Conservation (phyloP, 1,284 basidiomycete genomes). For the Papiliotrema flavescens region DNA sequence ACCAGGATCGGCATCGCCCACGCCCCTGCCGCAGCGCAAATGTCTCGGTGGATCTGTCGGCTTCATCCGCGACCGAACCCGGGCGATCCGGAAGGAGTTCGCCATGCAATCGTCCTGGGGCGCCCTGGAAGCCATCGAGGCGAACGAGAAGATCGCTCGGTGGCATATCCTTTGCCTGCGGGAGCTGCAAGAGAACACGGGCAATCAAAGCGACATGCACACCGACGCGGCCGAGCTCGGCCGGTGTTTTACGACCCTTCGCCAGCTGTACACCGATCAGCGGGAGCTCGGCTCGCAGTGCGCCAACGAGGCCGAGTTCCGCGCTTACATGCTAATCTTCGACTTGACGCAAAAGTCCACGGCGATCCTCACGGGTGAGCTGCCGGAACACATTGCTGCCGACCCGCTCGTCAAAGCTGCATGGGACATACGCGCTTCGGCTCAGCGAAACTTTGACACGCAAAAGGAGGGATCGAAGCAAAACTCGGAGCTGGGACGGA, state of each 20-base stretch:
- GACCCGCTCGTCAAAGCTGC: slow-evolving; percentile 77
- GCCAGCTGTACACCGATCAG: slow-evolving; percentile 85
- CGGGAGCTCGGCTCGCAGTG: slow-evolving; percentile 58
- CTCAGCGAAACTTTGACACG: slow-evolving; percentile 69
- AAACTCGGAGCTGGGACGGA: slow-evolving; percentile 54
- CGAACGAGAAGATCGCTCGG: slow-evolving; percentile 87
- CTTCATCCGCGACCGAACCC: slow-evolving; percentile 89
- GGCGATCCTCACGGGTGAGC: slow-evolving; percentile 62
- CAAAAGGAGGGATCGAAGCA: slow-evolving; percentile 52
- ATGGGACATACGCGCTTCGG: slow-evolving; percentile 71
- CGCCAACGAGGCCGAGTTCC: slow-evolving; percentile 84
- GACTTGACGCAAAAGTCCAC: slow-evolving; percentile 83
- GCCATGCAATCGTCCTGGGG: slow-evolving; percentile 86
- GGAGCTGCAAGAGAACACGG: slow-evolving; percentile 55
- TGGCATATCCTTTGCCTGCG: slow-evolving; percentile 89
- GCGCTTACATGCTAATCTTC: slow-evolving; percentile 87
- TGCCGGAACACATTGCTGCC: slow-evolving; percentile 67
- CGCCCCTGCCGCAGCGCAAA: slow-evolving; percentile 54
- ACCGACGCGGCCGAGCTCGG: slow-evolving; percentile 43
- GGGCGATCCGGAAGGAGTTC: slow-evolving; percentile 89
- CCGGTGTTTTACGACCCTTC: slow-evolving; percentile 69
- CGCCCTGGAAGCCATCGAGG: slow-evolving; percentile 69
- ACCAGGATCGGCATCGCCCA: slow-evolving; percentile 16
- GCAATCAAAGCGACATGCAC: slow-evolving; percentile 43
- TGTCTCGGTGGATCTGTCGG: slow-evolving; percentile 53